phyloP scores from a whole-genome alignment of 1,284 basidiomycete species.

The Cutaneotrichosporon mucoides region DNA sequence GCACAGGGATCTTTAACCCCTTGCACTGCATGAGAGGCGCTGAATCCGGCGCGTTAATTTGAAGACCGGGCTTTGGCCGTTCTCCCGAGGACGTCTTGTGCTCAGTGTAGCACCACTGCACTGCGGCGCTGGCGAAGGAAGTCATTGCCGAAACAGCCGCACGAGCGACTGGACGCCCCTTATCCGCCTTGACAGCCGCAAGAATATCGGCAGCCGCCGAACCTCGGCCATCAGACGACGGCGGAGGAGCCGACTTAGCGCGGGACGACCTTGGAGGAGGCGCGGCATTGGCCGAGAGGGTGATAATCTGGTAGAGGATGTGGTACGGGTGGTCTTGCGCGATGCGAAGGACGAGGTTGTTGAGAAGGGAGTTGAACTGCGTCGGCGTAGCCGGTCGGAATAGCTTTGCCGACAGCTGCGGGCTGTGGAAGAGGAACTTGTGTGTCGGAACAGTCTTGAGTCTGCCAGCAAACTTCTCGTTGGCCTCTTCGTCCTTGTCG shows the following conservation, averaged over 20 bases:
- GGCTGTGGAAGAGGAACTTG: conserved; percentile 85
- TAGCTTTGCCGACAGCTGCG: conserved; percentile 86
- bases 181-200: conserved; percentile 62
- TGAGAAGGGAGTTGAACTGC: conserved; percentile 62
- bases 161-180: conserved; percentile 60
- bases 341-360: conserved; percentile 67
- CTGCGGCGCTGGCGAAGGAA: conserved; percentile 64
- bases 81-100: background rate
- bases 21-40: conserved; percentile 14
- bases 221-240: conserved; percentile 52
- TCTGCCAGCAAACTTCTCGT: conserved; percentile 50
- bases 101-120: conserved; percentile 61
- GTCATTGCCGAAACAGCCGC: conserved; percentile 59
- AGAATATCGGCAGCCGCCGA: conserved; percentile 67
- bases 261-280: background rate
- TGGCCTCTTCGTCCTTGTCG: conserved; percentile 57
- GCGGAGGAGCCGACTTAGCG: background rate
- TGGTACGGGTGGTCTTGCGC: conserved; percentile 91
- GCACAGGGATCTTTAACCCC: conserved; percentile 67
- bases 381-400: conserved; percentile 52
- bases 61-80: background rate
- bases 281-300: conserved; percentile 45
- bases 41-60: background rate
- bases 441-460: conserved; percentile 64
- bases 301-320: conserved; percentile 83